These are phyloP conservation scores for Rhodamnia argentea DNA, from an alignment of 345 rosid genomes.

Conservation along the genomic window DNA sequence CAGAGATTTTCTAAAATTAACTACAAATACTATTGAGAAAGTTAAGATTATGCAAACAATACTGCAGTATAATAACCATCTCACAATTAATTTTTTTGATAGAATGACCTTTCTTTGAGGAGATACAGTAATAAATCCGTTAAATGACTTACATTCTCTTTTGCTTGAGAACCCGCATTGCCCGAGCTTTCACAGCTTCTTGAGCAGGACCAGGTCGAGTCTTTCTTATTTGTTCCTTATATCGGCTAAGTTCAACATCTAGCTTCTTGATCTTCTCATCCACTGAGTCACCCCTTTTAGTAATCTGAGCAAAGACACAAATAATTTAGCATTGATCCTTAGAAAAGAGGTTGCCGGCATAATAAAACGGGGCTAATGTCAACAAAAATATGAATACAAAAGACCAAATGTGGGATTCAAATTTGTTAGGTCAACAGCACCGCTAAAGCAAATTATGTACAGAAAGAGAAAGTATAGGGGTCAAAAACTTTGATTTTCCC, in stretches of 20 bases:
- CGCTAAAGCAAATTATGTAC: too few relatives aligned
- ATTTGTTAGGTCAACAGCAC: too few relatives aligned
- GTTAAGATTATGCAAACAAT: not conserved
- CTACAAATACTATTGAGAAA: not conserved
- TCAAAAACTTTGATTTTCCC: too few relatives aligned
- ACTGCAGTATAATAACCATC: not conserved
- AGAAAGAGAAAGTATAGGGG: too few relatives aligned
- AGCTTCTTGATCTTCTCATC: conserved; percentile 36
- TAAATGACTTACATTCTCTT: conserved; percentile 57
- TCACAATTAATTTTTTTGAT: not conserved
- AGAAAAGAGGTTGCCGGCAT: not conserved
- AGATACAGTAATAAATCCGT: not conserved
- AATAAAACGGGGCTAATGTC: not conserved
- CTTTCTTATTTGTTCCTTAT: conserved; percentile 83
- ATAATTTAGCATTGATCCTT: not conserved
- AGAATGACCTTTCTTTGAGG: not conserved
- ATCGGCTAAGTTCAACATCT: conserved; percentile 71
- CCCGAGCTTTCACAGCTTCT: conserved; percentile 89
- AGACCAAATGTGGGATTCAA: not conserved
- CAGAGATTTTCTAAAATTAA: not conserved
- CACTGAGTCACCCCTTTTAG: conserved; percentile 37
- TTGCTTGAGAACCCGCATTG: conserved; percentile 91
- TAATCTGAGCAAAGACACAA: conserved; percentile 3
- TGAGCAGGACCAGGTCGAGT: conserved; percentile 98
- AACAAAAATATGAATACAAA: not conserved